Evolutionary conservation across 768 basidiomycete species (phyloP).

Genomic region (Baorangia bicolor): DNA sequence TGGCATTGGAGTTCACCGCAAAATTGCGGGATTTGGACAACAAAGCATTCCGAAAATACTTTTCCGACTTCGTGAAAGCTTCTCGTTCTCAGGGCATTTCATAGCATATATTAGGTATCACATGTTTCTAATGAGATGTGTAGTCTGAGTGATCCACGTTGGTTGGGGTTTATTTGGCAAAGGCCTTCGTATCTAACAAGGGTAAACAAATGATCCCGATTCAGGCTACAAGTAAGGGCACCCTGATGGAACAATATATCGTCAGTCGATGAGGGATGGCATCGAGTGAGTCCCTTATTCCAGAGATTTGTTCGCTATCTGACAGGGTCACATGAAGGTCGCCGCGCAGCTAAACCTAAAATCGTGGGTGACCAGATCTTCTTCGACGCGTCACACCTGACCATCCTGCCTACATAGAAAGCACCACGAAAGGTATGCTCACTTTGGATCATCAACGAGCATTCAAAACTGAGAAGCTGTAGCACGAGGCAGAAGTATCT

Average conservation of each 20-base stretch:
- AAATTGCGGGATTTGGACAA: constrained; percentile 74
- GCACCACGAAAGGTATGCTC: constrained; percentile 45
- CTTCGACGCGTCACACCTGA: constrained; percentile 17
- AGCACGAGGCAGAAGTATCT: constrained; percentile 78
- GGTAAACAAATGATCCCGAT: constrained; percentile 28
- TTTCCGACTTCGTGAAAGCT: constrained; percentile 77
- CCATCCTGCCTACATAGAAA: constrained; percentile 34
- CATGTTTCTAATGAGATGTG: constrained; percentile 1
- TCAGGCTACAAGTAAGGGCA: constrained; percentile 4
- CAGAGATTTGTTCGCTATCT: constrained; percentile 1
- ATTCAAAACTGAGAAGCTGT: constrained; percentile 5
- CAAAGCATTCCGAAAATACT: constrained; percentile 82
- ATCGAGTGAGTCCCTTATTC: constrained; percentile 24
- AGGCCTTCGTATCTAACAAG: constrained; percentile 34
- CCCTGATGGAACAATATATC: constrained; percentile 17
- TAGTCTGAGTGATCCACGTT: not conserved
- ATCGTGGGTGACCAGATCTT: constrained; percentile 38
- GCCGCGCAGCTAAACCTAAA: constrained; percentile 38
- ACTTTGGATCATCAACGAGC: not conserved
- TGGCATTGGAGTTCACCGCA: constrained; percentile 71
- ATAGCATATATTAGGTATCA: constrained; percentile 36
- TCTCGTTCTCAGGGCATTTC: constrained; percentile 55
- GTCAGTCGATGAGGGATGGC: constrained; percentile 24
- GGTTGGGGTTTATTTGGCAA: constrained; percentile 28
- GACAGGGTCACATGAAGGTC: constrained; percentile 20